A percentile compares a stretch with the other conserved stretches of the same genome.
phyloP scores from a whole-genome alignment of 2,329 filamentous ascomycete species.

The Sporothrix luriei region DNA sequence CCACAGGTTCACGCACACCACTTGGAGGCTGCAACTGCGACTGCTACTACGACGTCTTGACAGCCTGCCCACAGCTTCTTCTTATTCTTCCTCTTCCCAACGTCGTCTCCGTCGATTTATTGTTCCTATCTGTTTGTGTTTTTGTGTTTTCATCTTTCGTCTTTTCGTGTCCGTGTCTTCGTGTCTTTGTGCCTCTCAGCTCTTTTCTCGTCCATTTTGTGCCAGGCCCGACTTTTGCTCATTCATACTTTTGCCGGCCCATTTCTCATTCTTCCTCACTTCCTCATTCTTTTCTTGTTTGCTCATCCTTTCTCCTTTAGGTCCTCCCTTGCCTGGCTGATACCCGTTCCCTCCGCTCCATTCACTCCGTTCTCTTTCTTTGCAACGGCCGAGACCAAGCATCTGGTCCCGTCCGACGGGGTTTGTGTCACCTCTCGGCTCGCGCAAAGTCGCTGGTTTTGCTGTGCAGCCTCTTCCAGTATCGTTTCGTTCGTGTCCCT shows the following conservation, averaged over 20 bases:
- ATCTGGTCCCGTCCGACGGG: conserved; percentile 28
- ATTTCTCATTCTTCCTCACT: neutral
- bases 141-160: neutral
- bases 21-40: neutral
- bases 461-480: neutral
- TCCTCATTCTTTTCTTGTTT: neutral
- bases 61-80: conserved; percentile 2
- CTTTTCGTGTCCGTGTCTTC: neutral
- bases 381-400: conserved; percentile 30
- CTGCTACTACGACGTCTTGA: neutral
- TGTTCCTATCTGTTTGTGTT: neutral
- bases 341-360: neutral
- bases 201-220: neutral
- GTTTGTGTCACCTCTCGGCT: conserved; percentile 30
- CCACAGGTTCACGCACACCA: neutral
- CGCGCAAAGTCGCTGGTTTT: conserved; percentile 23
- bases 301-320: neutral
- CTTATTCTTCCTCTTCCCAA: neutral
- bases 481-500: neutral
- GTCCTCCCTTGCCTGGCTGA: conserved; percentile 1
- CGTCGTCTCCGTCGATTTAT: neutral
- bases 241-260: neutral
- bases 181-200: neutral
- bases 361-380: conserved; percentile 10
- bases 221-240: neutral